These are phyloP conservation scores for Odontarrhena argentea DNA, from an alignment of 345 rosid species.

Conservation along the genomic window DNA sequence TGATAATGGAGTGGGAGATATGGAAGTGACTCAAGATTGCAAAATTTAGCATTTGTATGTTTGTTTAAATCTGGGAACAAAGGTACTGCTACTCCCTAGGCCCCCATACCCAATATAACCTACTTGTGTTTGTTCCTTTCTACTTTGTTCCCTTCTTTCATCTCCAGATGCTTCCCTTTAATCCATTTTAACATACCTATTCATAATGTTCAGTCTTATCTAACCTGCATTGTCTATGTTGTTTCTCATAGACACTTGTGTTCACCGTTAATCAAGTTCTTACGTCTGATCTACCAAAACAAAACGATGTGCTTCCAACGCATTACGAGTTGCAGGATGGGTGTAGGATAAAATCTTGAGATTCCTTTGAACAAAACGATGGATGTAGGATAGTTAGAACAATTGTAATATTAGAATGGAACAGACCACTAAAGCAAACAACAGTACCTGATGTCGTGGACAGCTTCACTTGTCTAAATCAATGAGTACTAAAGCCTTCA, in stretches of 20 bases:
- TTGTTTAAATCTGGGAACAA: conserved; percentile 32
- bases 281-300: background rate
- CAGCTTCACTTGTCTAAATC: conserved; percentile 41
- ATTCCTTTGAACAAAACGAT: too few species aligned
- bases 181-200: conserved; percentile 1
- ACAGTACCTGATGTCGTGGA: conserved; percentile 39
- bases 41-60: conserved; percentile 43
- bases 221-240: conserved; percentile 10
- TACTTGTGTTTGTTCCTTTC: conserved; percentile 39
- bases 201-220: background rate
- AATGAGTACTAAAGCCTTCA: conserved; percentile 25
- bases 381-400: background rate
- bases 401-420: conserved; percentile 17
- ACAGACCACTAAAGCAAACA: conserved; percentile 19
- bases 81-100: conserved; percentile 31
- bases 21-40: conserved; percentile 35
- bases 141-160: conserved; percentile 36
- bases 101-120: conserved; percentile 36
- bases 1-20: conserved; percentile 38
- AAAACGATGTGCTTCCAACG: too few species aligned
- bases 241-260: conserved; percentile 11
- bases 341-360: too few species aligned
- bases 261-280: background rate
- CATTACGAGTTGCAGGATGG: too few species aligned
- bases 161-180: conserved; percentile 18